phyloP scores from a whole-genome alignment of 805 yeast genomes.

The Kuraishia hungarica region DNA sequence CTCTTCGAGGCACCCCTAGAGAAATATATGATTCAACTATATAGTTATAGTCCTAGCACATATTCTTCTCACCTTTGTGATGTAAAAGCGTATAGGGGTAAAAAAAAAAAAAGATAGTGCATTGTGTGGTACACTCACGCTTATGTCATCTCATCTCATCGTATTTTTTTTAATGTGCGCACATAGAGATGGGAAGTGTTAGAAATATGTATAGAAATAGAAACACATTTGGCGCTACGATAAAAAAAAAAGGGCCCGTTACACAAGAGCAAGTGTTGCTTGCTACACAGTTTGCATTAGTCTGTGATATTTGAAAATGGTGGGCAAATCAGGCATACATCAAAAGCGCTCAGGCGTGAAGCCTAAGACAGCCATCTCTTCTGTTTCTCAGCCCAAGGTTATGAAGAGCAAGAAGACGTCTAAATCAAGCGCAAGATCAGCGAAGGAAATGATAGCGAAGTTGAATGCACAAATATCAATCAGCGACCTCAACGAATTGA shows the following conservation, averaged over 20 bases:
- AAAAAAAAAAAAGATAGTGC: constrained; percentile 2
- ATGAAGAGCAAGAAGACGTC: constrained; percentile 11
- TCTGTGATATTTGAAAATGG: background rate
- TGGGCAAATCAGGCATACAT: background rate
- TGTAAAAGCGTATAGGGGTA: background rate
- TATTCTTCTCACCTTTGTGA: too few relatives aligned
- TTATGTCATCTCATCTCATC: background rate
- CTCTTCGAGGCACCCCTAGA: too few relatives aligned
- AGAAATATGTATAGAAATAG: too few relatives aligned
- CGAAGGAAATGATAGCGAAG: constrained; percentile 17
- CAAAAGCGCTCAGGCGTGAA: background rate
- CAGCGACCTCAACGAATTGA: background rate
- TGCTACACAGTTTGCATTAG: too few relatives aligned
- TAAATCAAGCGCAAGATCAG: constrained; percentile 13
- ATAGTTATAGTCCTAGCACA: too few relatives aligned
- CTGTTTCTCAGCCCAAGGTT: constrained; percentile 2
- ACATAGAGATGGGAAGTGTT: background rate
- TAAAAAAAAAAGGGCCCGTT: too few relatives aligned
- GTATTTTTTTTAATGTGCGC: background rate
- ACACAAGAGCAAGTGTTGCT: too few relatives aligned
- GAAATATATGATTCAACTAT: too few relatives aligned
- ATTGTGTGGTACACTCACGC: background rate
- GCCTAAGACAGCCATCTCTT: background rate
- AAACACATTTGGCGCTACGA: too few relatives aligned
- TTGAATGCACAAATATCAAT: constrained; percentile 10